Evolutionary conservation across 805 yeast species (phyloP).

Genomic region (Hanseniaspora taiwanica): DNA sequence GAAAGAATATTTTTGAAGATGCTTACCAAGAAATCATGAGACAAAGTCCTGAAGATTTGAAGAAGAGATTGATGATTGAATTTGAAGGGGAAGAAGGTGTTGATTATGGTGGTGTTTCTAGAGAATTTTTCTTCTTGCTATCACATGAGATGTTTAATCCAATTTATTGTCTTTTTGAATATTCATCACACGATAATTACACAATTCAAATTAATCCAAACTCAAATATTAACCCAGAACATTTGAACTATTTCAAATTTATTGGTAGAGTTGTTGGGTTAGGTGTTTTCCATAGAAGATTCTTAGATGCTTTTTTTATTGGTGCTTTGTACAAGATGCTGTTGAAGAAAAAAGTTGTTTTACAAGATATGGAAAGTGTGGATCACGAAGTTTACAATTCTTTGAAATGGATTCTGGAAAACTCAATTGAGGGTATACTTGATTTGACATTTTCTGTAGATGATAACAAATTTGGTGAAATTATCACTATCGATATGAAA

Average conservation of each 20-base stretch:
- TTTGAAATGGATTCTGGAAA: slow-evolving; percentile 89
- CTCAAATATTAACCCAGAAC: slow-evolving; percentile 95
- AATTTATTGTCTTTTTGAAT: slow-evolving; percentile 91
- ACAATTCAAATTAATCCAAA: slow-evolving; percentile 96
- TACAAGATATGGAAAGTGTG: slow-evolving; percentile 97
- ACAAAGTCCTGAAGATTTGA: slow-evolving; percentile 95
- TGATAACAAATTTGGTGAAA: slow-evolving; percentile 92
- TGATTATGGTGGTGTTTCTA: slow-evolving; percentile 98
- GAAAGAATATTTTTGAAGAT: slow-evolving; percentile 94
- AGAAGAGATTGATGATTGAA: slow-evolving; percentile 94
- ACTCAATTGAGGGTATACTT: slow-evolving; percentile 77
- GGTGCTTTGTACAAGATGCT: slow-evolving; percentile 98
- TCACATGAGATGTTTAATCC: slow-evolving; percentile 99
- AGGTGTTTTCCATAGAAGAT: slow-evolving; percentile 96
- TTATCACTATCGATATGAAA: slow-evolving; percentile 78
- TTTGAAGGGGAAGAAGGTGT: slow-evolving; percentile 99
- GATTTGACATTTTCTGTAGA: slow-evolving; percentile 81
- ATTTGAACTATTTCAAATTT: slow-evolving; percentile 92
- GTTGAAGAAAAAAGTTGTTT: slow-evolving; percentile 83
- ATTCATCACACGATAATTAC: slow-evolving; percentile 95
- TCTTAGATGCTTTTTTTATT: slow-evolving; percentile 94
- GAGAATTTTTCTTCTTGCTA: slow-evolving; percentile 91
- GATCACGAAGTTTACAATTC: slow-evolving; percentile 95
- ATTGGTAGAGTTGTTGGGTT: slow-evolving; percentile 97
- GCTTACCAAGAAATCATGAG: slow-evolving; percentile 98